These are phyloP conservation scores for Salix suchowensis DNA, from an alignment of 345 rosid genomes.

Conservation along the genomic window DNA sequence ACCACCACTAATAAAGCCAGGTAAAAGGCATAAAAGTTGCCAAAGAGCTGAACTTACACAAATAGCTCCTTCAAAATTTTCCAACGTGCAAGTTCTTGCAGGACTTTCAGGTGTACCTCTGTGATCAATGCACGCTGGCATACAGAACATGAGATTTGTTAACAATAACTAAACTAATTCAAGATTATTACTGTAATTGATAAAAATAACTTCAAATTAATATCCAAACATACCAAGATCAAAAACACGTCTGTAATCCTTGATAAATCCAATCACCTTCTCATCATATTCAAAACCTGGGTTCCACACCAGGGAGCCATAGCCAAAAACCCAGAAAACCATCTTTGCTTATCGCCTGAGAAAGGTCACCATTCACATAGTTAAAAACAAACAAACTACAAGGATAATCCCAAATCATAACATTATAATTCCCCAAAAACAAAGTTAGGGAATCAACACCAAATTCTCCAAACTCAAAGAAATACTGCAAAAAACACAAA, in stretches of 20 bases:
- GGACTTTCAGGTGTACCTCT: constrained; percentile 91
- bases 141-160: not conserved
- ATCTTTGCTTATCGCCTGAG: constrained; percentile 36
- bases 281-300: constrained; percentile 92
- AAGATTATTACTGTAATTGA: not conserved
- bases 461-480: not conserved
- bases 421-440: not conserved
- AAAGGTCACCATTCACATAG: not conserved
- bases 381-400: not conserved
- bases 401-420: not conserved
- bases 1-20: not conserved
- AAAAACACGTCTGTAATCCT: constrained; percentile 88
- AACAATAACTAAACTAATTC: not conserved
- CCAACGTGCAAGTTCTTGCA: constrained; percentile 94
- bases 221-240: constrained; percentile 63
- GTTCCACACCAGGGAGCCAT: constrained; percentile 98
- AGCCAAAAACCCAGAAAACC: constrained; percentile 98
- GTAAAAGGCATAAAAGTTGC: not conserved
- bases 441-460: not conserved
- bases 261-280: constrained; percentile 73
- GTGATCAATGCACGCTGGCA: constrained; percentile 94
- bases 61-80: constrained; percentile 58
- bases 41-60: constrained; percentile 50
- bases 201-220: not conserved
- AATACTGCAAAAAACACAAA: not conserved